Evolutionary conservation across 352 stramenopile species (phyloP), one percentile per base, ranked within the genome.

Genomic region (Phytophthora sojae): DNA sequence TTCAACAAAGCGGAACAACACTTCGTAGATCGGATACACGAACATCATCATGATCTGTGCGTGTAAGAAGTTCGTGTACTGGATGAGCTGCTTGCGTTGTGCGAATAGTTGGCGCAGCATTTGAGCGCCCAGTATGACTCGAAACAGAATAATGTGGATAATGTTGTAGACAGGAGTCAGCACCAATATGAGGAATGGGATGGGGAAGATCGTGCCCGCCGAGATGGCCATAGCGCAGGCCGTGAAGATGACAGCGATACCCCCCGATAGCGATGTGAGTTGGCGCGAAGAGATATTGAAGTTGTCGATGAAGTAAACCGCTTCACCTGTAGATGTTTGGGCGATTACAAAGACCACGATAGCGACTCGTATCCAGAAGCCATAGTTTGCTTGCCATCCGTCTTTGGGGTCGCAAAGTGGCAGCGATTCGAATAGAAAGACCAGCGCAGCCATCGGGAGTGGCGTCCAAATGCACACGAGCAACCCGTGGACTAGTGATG

Each of bases 321-420:
- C 35, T 44, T 44, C 35, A n/a, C 35, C 35, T n/a, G 35, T 44
- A 5, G 17, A 37, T 19, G 53, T 37, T 7, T 44, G 37, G 4
- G 49, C 42, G 4, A 67, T 64, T 1, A 66, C 44, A 6, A 62
- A 42, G 0, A 44, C 29, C 2, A 66, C n/a, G 3, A 74, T 19
- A 6, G 12, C 50, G 4, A 26, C 32, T 19, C 64, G 57, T 17
- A 73, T 61, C 69, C 69, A 77, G 39, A 73, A 69, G 0, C 69
- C 69, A n/a, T 60, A 63, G 26, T 73, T 77, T 49, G 32, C 29
- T 37, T 45, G 25, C 69, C 69, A 77, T 0, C 58, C 69, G 4
- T 52, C 21, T 12, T 44, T 44, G 11, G 35, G 35, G 4, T n/a
- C 52, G 47, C 67, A 53, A 37, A 77, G 69, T 3, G 69, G 69